A percentile compares a stretch with the other conserved stretches of the same genome.
Evolutionary conservation across 345 rosid genomes (phyloP).

Genomic region (Populus euphratica): DNA sequence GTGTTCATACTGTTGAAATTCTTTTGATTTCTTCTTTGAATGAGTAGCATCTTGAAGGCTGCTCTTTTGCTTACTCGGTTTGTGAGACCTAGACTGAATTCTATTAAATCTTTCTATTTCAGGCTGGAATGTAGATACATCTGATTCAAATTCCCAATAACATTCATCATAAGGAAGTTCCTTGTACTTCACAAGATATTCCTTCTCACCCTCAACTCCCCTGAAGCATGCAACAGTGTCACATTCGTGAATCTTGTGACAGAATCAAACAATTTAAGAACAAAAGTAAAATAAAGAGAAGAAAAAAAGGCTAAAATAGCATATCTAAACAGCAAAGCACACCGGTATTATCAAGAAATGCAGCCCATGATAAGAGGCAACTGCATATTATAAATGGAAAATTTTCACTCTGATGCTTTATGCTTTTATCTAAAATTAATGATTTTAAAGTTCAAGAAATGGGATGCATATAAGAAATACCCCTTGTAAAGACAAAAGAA

Average conservation of each 20-base stretch:
- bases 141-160: conserved; percentile 96
- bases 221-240: conserved; percentile 42
- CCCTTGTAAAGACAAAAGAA: not conserved
- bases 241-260: not conserved
- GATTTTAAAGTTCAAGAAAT: not conserved
- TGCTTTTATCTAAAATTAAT: not conserved
- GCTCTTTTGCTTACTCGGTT: conserved; percentile 48
- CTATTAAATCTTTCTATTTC: conserved; percentile 76
- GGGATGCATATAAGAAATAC: not conserved
- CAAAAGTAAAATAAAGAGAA: not conserved
- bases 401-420: not conserved
- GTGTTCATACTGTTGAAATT: conserved; percentile 78
- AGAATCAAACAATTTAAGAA: conserved; percentile 9
- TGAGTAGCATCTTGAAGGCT: conserved; percentile 41
- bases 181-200: conserved; percentile 93
- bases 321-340: not conserved
- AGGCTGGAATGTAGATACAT: conserved; percentile 80
- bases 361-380: not conserved
- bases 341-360: not conserved
- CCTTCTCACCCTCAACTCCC: conserved; percentile 75
- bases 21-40: conserved; percentile 58
- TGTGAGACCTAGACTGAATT: conserved; percentile 63
- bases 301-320: not conserved
- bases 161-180: conserved; percentile 96
- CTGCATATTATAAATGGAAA: not conserved